Evolutionary conservation across 1,284 basidiomycete species (phyloP), one percentile per base, ranked within the genome.

Genomic region (Anthracocystis walkeri): DNA sequence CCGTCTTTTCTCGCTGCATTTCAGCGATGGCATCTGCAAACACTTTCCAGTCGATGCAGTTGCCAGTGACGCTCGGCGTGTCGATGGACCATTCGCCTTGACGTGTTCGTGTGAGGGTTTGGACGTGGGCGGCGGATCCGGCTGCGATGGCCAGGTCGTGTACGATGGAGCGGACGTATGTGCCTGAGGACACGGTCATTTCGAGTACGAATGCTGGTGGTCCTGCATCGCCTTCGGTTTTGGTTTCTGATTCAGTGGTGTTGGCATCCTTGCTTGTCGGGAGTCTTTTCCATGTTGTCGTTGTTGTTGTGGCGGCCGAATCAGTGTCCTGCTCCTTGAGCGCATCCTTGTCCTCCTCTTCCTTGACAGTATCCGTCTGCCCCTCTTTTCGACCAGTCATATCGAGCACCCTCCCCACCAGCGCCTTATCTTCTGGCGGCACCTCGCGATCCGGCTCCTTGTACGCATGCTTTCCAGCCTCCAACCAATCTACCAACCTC

Each of bases 401-500:
- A 21, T 69, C 44, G 16, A 78, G 58, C 21, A 84, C 81, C 40
- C 77, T 71, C 2, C 72, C 79, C 4, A 82, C 69, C 7, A 85
- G 53, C 14, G 67, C 72, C 54, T 74, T 73, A 25, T 85, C 82
- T 23, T 82, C 80, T 11, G 62, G 75, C 2, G 74, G 57, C 10
- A 84, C 77, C 53, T 84, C 78, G 14, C 58, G 59, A 11, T 71
- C 65, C 0, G 83, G 83, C 56, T 78, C 72, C 49, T 63, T 70
- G 63, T 72, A 85, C 12, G 56, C 7, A 55, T 85, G 81, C 58
- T 58, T 44, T 10, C 67, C 81, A 1, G 63, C 25, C 4, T 71
- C 59, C 14, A 76, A 51, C 80, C 78, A 88, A 54, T 69, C 85
- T 67, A 70, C 85, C 35, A 95, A 86, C 79, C 91, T 89, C 56